Evolutionary conservation across 1,139 yeast genomes (phyloP).

Genomic region (Yamadazyma sp.): DNA sequence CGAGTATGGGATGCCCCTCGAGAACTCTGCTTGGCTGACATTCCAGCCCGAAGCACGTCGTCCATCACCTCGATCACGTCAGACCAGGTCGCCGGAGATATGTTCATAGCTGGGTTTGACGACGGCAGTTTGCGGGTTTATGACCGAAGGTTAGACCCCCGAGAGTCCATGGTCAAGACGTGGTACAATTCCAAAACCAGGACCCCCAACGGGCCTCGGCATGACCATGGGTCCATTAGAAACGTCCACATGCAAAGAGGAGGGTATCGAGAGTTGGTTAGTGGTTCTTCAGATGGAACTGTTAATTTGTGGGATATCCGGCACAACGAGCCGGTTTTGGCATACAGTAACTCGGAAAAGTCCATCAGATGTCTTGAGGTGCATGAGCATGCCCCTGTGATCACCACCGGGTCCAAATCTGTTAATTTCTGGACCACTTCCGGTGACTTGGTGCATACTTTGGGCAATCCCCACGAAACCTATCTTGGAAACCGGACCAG

Average conservation of each 20-base stretch:
- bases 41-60: slow-evolving; percentile 90
- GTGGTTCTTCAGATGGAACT: slow-evolving; percentile 80
- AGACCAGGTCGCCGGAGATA: slow-evolving; percentile 94
- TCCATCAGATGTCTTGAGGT: slow-evolving; percentile 75
- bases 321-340: slow-evolving; percentile 63
- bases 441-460: slow-evolving; percentile 67
- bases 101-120: slow-evolving; percentile 87
- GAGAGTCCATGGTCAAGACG: slow-evolving; percentile 81
- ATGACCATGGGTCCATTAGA: slow-evolving; percentile 58
- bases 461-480: slow-evolving; percentile 54
- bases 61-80: slow-evolving; percentile 87
- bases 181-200: slow-evolving; percentile 49
- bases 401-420: slow-evolving; percentile 80
- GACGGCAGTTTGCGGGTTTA: slow-evolving; percentile 91
- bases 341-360: slow-evolving; percentile 57
- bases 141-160: slow-evolving; percentile 81
- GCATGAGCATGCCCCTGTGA: slow-evolving; percentile 95
- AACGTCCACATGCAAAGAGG: slow-evolving; percentile 96
- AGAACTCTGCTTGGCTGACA: slow-evolving; percentile 80
- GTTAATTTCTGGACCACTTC: slow-evolving; percentile 87
- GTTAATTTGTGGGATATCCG: slow-evolving; percentile 92
- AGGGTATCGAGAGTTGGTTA: slow-evolving; percentile 84
- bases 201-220: slow-evolving; percentile 11
- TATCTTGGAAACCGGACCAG: slow-evolving; percentile 47
- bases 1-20: slow-evolving; percentile 97